These are phyloP conservation scores for Corylus heterophylla DNA, from an alignment of 306 rosid genomes.

Conservation along the genomic window DNA sequence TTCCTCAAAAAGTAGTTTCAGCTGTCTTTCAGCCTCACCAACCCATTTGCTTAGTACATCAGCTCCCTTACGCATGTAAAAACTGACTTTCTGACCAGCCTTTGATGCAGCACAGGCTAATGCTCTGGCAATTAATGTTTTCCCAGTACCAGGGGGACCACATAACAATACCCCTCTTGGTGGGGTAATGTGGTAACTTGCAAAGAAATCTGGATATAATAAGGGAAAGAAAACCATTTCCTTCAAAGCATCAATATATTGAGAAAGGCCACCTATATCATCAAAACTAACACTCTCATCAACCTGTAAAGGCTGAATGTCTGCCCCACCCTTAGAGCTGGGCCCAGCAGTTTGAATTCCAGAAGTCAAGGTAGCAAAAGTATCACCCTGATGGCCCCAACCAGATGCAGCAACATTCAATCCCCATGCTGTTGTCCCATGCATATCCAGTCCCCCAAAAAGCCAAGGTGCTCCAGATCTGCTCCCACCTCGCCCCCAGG, in stretches of 20 bases:
- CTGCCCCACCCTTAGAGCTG: conserved; percentile 99
- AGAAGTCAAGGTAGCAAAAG: conserved; percentile 73
- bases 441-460: conserved; percentile 89
- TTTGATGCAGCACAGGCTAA: conserved; percentile 98
- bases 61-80: conserved; percentile 99
- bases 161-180: conserved; percentile 96
- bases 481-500: conserved; percentile 91
- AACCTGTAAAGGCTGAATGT: conserved; percentile 94
- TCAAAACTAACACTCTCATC: conserved; percentile 93
- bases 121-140: conserved; percentile 94
- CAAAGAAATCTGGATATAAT: conserved; percentile 94
- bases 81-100: conserved; percentile 99
- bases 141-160: conserved; percentile 99
- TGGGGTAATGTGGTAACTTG: conserved; percentile 94
- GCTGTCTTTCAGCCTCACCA: conserved; percentile 98
- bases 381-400: conserved; percentile 98
- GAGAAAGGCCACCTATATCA: conserved; percentile 95
- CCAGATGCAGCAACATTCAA: conserved; percentile 97
- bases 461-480: conserved; percentile 92
- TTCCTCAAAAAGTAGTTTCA: conserved; percentile 97
- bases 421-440: conserved; percentile 87
- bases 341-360: conserved; percentile 99
- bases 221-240: conserved; percentile 99
- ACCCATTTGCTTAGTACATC: conserved; percentile 99
- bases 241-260: conserved; percentile 86